Percentiles rank a stretch among this genome's conserved stretches.
Evolutionary conservation across 352 stramenopile genomes (phyloP).

Genomic region (Chrysophaeum taylorii): DNA sequence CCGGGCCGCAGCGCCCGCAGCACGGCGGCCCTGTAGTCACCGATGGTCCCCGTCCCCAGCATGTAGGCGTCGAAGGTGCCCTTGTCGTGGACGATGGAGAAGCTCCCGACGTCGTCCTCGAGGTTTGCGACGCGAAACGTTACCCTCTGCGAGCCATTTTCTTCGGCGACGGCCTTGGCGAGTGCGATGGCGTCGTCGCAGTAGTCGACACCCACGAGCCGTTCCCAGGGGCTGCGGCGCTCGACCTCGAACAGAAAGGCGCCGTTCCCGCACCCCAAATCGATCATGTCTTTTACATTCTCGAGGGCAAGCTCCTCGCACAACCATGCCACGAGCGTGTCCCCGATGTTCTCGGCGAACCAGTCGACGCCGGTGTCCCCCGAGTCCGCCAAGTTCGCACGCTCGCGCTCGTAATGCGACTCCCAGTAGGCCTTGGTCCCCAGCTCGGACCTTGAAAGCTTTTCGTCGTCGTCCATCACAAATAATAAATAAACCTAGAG

Average conservation of each 20-base stretch:
- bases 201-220: conserved; percentile 8
- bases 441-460: too few species aligned
- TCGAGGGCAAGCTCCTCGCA: background rate
- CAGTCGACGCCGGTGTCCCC: conserved; percentile 8
- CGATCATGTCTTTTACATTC: background rate
- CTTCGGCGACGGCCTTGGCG: background rate
- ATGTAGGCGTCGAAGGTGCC: conserved; percentile 18
- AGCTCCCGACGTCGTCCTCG: background rate
- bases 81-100: conserved; percentile 3
- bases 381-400: background rate
- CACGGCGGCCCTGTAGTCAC: background rate
- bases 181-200: background rate
- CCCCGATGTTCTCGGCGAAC: conserved; percentile 8
- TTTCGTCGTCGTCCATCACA: too few species aligned
- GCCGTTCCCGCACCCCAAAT: background rate
- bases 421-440: background rate
- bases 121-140: too few species aligned
- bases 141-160: background rate
- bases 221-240: too few species aligned
- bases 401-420: background rate
- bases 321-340: background rate
- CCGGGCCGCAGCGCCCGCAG: background rate
- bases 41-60: background rate
- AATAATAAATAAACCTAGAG: too few species aligned
- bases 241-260: background rate